Conservation (phyloP, 352 stramenopile genomes). For the Peronospora belbahrii region DNA sequence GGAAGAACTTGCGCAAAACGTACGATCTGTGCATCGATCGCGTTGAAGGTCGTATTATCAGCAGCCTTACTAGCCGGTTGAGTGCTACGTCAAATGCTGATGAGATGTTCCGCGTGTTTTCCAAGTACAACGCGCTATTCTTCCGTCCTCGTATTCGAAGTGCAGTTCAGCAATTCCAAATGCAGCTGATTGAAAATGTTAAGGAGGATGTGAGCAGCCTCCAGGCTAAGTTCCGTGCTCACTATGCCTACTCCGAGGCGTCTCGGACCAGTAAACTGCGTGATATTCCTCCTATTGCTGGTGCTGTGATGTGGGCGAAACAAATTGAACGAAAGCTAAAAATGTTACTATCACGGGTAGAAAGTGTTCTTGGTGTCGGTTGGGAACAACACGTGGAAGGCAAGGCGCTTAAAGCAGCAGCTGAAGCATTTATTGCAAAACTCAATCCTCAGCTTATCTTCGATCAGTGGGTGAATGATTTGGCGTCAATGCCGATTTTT, state of each 20-base stretch:
- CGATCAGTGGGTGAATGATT: slow-evolving; percentile 90
- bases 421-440: slow-evolving; percentile 82
- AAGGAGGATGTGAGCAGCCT: slow-evolving; percentile 94
- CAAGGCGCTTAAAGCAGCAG: slow-evolving; percentile 89
- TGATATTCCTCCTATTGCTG: slow-evolving; percentile 96
- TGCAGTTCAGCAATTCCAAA: slow-evolving; percentile 98
- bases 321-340: slow-evolving; percentile 99
- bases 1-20: slow-evolving; percentile 81
- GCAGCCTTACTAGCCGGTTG: slow-evolving; percentile 82
- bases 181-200: slow-evolving; percentile 97
- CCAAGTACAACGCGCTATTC: slow-evolving; percentile 97
- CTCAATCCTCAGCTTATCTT: slow-evolving; percentile 91
- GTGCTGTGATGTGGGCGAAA: slow-evolving; percentile 98
- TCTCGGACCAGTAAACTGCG: slow-evolving; percentile 90
- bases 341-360: slow-evolving; percentile 92
- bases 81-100: slow-evolving; percentile 88
- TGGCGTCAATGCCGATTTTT: slow-evolving; percentile 87
- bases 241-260: slow-evolving; percentile 96
- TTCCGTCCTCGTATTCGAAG: slow-evolving; percentile 91
- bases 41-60: slow-evolving; percentile 89
- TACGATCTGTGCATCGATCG: slow-evolving; percentile 90
- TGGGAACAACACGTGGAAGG: slow-evolving; percentile 98
- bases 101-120: slow-evolving; percentile 96
- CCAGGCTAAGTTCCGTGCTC: slow-evolving; percentile 90
- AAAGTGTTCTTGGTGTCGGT: slow-evolving; percentile 93